A percentile compares a stretch with the other conserved stretches of the same genome.
Evolutionary conservation across 805 yeast species (phyloP).

Genomic region (Suhomyces sp.): DNA sequence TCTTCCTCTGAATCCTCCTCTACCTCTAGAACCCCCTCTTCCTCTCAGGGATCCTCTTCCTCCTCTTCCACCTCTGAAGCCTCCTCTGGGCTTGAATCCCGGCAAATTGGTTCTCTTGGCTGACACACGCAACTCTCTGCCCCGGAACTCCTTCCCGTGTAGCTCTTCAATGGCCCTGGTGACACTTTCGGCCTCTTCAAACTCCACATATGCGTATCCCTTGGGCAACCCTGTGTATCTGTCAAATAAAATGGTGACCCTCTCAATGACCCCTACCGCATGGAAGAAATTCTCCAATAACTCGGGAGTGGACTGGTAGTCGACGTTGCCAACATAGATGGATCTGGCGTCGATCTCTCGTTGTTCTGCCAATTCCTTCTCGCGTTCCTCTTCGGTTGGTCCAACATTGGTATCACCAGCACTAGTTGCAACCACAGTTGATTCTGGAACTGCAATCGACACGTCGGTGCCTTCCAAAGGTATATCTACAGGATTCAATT

Average conservation of each 20-base stretch:
- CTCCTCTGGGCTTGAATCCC: slow-evolving; percentile 34
- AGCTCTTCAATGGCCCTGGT: slow-evolving; percentile 44
- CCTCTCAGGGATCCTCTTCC: slow-evolving; percentile 29
- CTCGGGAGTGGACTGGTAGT: slow-evolving; percentile 49
- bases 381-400: slow-evolving; percentile 33
- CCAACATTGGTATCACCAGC: slow-evolving; percentile 8
- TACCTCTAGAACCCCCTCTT: slow-evolving; percentile 30
- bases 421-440: not conserved
- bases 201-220: slow-evolving; percentile 68
- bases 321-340: slow-evolving; percentile 53
- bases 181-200: slow-evolving; percentile 43
- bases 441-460: slow-evolving; percentile 1
- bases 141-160: slow-evolving; percentile 44
- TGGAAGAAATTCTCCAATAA: slow-evolving; percentile 49
- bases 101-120: slow-evolving; percentile 57
- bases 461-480: no score
- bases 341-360: slow-evolving; percentile 53
- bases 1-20: slow-evolving; percentile 17
- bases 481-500: no score
- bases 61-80: slow-evolving; percentile 21
- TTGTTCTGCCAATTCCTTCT: slow-evolving; percentile 36
- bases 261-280: slow-evolving; percentile 44
- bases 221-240: slow-evolving; percentile 46
- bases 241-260: slow-evolving; percentile 53
- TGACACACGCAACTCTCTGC: slow-evolving; percentile 47